Conservation (phyloP, 192 early-diverging fungal species). For the Dimargaris xerosporica region DNA sequence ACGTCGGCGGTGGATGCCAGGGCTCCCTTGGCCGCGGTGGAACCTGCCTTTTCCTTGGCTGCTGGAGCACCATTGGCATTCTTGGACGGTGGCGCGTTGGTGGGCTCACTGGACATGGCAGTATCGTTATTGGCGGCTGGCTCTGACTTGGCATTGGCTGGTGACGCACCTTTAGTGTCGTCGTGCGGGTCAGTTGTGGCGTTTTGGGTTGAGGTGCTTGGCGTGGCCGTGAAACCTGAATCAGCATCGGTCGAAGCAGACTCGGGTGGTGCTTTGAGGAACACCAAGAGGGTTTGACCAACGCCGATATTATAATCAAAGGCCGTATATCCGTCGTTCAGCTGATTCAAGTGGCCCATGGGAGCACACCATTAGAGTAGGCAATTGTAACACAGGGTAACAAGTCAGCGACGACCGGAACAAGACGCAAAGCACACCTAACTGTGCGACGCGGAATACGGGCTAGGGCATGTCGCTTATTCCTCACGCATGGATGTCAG, state of each 20-base stretch:
- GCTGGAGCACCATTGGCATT: not conserved
- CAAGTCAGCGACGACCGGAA: not conserved
- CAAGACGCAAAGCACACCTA: not conserved
- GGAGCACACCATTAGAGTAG: not conserved
- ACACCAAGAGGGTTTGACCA: not conserved
- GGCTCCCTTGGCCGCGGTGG: no score
- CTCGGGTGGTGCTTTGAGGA: not conserved
- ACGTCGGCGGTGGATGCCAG: no score
- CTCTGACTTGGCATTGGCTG: not conserved
- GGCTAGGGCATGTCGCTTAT: not conserved
- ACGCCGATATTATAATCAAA: slow-evolving; percentile 6
- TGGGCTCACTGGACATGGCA: not conserved
- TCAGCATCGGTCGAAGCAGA: not conserved
- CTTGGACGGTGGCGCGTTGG: not conserved
- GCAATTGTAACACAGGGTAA: not conserved
- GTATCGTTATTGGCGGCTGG: not conserved
- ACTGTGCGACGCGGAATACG: not conserved
- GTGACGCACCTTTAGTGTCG: not conserved
- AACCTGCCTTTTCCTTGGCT: not conserved
- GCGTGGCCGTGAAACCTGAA: not conserved
- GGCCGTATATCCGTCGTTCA: not conserved
- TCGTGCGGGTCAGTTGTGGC: no score
- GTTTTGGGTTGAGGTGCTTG: not conserved
- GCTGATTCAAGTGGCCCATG: not conserved
- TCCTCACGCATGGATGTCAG: not conserved